Evolutionary conservation across 2,329 filamentous ascomycete genomes (phyloP), one percentile per base, ranked within the genome.

Genomic region (Diaporthe helianthi): DNA sequence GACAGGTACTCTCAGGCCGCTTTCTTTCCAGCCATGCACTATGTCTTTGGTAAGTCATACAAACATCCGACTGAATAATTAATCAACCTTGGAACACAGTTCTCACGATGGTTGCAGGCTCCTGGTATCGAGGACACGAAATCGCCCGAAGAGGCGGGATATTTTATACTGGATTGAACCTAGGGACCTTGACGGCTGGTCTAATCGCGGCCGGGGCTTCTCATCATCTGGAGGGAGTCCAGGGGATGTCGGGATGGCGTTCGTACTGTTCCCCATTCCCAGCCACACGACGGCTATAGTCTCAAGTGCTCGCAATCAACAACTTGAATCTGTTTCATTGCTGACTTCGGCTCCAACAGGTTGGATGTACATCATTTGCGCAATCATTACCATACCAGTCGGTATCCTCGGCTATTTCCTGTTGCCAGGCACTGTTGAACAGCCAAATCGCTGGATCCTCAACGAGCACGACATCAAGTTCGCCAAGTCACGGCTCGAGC

Each of bases 341-440:
- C 36, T 38, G 4, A 38, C 36, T 38, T 38, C 36, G 13, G 4
- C 12, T 38, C 13, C 1, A 15, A 17, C 1, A 38, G 36, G 36
- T 38, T 88, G 85, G 86, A 84, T 88, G 78, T 88, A 87, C 73
- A 84, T 86, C 65, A 84, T 86, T 74, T 81, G 80, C 64, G 79
- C 84, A 3, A 69, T 88, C 8, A 85, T 89, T 69, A 88, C 86
- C 2, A 83, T 88, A 17, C 85, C 85, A 0, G 76, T 88, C 3
- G 84, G 83, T 0, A 78, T 87, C 4, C 72, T 84, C 0, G 85
- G 86, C 0, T 83, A 82, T 54, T 80, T 87, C 36, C 74, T 87
- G 7, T 79, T 87, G 17, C 86, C 86, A 0, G 85, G 85, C 1
- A 86, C 83, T 0, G 81, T 78, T 33, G 82, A 85, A 47, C 82